Evolutionary conservation across 441 rosid species (phyloP).

Genomic region (Kokia cookei): DNA sequence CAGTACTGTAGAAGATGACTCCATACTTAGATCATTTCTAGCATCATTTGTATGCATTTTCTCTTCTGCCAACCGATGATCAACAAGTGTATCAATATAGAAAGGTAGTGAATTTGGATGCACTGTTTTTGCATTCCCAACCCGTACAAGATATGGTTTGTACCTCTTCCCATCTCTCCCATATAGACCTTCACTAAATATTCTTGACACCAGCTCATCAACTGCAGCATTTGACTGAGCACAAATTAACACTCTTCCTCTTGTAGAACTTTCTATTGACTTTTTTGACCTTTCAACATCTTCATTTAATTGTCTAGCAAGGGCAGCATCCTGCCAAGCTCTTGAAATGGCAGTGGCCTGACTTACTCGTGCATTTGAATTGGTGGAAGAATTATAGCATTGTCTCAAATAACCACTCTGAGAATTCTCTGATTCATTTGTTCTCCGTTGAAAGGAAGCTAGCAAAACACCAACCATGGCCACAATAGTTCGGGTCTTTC

Average conservation of each 20-base stretch:
- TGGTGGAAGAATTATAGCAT: constrained; percentile 29
- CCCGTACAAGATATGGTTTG: constrained; percentile 96
- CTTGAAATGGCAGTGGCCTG: constrained; percentile 77
- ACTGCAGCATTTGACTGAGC: constrained; percentile 99
- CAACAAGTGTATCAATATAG: constrained; percentile 89
- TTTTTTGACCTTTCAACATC: constrained; percentile 42
- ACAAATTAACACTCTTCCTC: constrained; percentile 88
- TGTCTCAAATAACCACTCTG: constrained; percentile 30
- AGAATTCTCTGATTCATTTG: constrained; percentile 28
- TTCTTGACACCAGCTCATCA: constrained; percentile 94
- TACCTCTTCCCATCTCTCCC: constrained; percentile 87
- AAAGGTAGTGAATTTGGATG: constrained; percentile 86
- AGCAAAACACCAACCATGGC: constrained; percentile 93
- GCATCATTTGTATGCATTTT: constrained; percentile 38
- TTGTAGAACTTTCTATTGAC: constrained; percentile 40
- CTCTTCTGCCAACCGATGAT: constrained; percentile 81
- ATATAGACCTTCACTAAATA: constrained; percentile 74
- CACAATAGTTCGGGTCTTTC: constrained; percentile 94
- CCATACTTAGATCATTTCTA: constrained; percentile 35
- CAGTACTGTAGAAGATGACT: constrained; percentile 58
- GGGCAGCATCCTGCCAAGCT: constrained; percentile 99
- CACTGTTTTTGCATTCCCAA: constrained; percentile 91
- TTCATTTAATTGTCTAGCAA: constrained; percentile 75
- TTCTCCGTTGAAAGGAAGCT: constrained; percentile 43
- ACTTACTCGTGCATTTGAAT: constrained; percentile 50